phyloP scores from a whole-genome alignment of 441 rosid species.

The Lepidium campestre region DNA sequence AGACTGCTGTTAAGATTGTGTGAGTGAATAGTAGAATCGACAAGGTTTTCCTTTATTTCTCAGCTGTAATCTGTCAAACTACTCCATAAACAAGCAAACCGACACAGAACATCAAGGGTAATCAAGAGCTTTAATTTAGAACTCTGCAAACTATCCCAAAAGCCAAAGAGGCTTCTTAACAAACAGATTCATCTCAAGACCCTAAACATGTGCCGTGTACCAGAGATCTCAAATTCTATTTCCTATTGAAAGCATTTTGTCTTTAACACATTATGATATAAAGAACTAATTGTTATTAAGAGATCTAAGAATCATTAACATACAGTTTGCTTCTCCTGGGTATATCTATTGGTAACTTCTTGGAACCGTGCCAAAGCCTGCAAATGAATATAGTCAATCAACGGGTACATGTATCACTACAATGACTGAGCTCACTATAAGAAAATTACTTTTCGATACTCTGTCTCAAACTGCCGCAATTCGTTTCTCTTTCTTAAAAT shows the following conservation, averaged over 20 bases:
- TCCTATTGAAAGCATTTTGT: not conserved
- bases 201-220: not conserved
- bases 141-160: not conserved
- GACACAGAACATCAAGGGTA: not conserved
- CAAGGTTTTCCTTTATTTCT: not conserved
- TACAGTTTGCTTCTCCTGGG: conserved; percentile 73
- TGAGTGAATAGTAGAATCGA: not conserved
- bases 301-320: too few relatives aligned
- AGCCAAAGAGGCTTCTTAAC: not conserved
- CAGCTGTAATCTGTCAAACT: not conserved
- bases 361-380: conserved; percentile 93
- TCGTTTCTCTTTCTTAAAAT: conserved; percentile 85
- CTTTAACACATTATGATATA: not conserved
- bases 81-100: not conserved
- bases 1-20: not conserved
- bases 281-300: too few relatives aligned
- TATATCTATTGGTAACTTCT: conserved; percentile 86
- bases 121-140: not conserved
- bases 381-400: conserved; percentile 13
- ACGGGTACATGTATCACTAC: too few relatives aligned
- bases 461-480: conserved; percentile 85
- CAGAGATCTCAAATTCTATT: not conserved
- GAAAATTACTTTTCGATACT: conserved; percentile 63
- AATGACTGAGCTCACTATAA: too few relatives aligned
- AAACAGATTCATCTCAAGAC: not conserved